phyloP scores from a whole-genome alignment of 2,329 filamentous ascomycete species.

The Alternaria gansuensis region DNA sequence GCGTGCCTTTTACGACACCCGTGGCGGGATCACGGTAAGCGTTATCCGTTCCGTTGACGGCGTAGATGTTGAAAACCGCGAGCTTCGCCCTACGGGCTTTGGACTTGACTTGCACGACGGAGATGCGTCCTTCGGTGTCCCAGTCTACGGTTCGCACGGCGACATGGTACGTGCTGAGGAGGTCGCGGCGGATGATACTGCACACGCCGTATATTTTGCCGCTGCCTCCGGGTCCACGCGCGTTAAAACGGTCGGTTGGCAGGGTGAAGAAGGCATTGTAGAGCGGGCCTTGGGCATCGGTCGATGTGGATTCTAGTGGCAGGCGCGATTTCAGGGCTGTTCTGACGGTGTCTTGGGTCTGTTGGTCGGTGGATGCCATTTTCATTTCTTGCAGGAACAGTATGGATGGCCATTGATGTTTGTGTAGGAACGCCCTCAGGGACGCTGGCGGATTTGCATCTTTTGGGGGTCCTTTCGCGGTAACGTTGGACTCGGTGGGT shows the following conservation, averaged over 20 bases:
- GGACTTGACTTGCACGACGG: constrained; percentile 55
- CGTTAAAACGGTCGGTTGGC: constrained; percentile 61
- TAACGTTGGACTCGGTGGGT: constrained; percentile 8
- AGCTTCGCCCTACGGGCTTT: constrained; percentile 39
- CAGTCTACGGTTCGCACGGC: constrained; percentile 55
- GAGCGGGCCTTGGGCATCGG: constrained; percentile 36
- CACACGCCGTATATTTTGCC: constrained; percentile 64
- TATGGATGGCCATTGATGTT: constrained; percentile 57
- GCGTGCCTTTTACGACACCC: constrained; percentile 55
- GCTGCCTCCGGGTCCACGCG: constrained; percentile 55
- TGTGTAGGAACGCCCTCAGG: constrained; percentile 56
- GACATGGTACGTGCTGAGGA: constrained; percentile 29
- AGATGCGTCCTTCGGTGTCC: constrained; percentile 63
- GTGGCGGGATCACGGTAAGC: constrained; percentile 58
- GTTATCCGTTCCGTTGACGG: constrained; percentile 62
- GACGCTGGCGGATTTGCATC: constrained; percentile 32
- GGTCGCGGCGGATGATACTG: constrained; percentile 59
- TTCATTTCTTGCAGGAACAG: constrained; percentile 63
- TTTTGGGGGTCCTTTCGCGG: background rate
- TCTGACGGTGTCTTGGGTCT: constrained; percentile 54
- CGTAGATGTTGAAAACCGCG: constrained; percentile 63
- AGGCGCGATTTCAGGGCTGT: constrained; percentile 46
- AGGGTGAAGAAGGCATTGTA: constrained; percentile 60
- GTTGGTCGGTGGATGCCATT: constrained; percentile 53
- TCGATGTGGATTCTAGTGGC: constrained; percentile 2